Conservation (phyloP, 768 basidiomycete species). For the Pleurotus citrinopileatus region DNA sequence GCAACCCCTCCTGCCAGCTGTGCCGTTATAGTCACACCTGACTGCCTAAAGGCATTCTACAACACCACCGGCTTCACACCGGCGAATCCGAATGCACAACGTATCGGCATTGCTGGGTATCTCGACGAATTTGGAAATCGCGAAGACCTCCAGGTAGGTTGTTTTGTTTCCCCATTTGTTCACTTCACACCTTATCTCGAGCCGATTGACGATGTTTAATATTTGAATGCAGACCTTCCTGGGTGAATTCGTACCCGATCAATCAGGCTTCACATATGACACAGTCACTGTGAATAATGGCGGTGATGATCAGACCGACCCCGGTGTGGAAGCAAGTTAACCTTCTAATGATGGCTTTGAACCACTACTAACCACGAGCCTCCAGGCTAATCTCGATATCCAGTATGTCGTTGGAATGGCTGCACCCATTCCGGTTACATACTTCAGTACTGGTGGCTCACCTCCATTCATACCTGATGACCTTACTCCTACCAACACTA, state of each 20-base stretch:
- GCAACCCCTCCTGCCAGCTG: conserved; percentile 31
- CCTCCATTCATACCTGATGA: conserved; percentile 43
- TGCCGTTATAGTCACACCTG: conserved; percentile 33
- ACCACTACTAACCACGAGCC: neutral
- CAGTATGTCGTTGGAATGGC: conserved; percentile 43
- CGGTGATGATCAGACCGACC: conserved; percentile 31
- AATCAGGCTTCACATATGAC: conserved; percentile 26
- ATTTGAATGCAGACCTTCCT: conserved; percentile 30
- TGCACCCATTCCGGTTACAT: conserved; percentile 39
- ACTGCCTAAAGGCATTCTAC: conserved; percentile 42
- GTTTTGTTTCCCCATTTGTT: no score
- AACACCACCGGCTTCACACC: conserved; percentile 30
- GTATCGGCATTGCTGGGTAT: conserved; percentile 39
- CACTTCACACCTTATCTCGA: conserved; percentile 12
- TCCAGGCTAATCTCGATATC: conserved; percentile 46
- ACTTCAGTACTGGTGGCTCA: conserved; percentile 42
- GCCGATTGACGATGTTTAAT: neutral
- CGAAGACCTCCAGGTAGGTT: conserved; percentile 34
- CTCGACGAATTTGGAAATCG: conserved; percentile 38
- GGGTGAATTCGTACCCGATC: conserved; percentile 30
- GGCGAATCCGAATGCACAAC: conserved; percentile 26
- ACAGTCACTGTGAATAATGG: conserved; percentile 34
- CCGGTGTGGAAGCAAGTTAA: conserved; percentile 24
- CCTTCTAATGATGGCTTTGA: neutral
- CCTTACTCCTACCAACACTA: conserved; percentile 35